These are phyloP conservation scores for Lipomyces starkeyi DNA, from an alignment of 805 yeast genomes.

Conservation along the genomic window DNA sequence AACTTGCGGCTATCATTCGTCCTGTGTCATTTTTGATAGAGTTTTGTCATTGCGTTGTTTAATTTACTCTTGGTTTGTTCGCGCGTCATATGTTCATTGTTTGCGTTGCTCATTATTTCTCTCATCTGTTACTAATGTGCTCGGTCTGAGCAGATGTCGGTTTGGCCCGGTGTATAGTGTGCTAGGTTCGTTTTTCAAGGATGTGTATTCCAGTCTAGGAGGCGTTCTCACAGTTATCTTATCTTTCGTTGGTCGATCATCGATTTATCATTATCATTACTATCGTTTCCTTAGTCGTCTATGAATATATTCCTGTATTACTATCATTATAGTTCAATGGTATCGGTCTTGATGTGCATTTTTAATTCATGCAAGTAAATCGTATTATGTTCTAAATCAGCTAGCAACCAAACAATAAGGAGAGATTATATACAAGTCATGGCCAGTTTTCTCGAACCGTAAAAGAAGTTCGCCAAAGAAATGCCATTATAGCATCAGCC, in stretches of 20 bases:
- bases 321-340: not conserved
- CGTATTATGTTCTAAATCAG: not conserved
- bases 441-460: not conserved
- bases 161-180: constrained; percentile 6
- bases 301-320: constrained; percentile 11
- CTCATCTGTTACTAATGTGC: not conserved
- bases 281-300: constrained; percentile 1
- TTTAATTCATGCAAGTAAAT: not conserved
- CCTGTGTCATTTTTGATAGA: not conserved
- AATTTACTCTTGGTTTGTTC: constrained; percentile 3
- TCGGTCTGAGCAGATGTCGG: not conserved
- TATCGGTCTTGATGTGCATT: not conserved
- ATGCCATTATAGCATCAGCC: not conserved
- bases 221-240: constrained; percentile 7
- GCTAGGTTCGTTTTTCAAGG: constrained; percentile 3
- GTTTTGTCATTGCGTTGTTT: constrained; percentile 10
- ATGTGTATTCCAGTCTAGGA: constrained; percentile 5
- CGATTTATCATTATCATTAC: constrained; percentile 3
- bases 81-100: constrained; percentile 4
- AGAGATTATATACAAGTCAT: constrained; percentile 1
- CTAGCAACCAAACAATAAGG: not conserved
- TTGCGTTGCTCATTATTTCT: constrained; percentile 3
- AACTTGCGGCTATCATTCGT: not conserved
- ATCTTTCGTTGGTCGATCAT: not conserved
- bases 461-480: not conserved